These are phyloP conservation scores for Talaromyces amestolkiae DNA, from an alignment of 2,329 filamentous ascomycete species.

Conservation along the genomic window DNA sequence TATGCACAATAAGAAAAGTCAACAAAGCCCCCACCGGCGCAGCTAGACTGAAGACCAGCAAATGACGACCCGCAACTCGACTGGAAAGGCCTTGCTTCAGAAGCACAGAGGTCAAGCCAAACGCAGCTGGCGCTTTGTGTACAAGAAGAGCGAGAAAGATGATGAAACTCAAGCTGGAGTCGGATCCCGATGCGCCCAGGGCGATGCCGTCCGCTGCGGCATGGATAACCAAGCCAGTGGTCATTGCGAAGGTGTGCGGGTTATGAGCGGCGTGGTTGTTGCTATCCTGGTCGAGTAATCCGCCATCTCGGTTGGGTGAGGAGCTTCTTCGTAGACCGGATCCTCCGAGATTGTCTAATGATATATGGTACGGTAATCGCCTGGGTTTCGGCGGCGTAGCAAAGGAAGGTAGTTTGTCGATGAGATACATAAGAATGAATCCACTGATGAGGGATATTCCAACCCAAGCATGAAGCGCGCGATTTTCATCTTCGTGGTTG, in stretches of 20 bases:
- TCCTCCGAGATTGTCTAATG: constrained; percentile 74
- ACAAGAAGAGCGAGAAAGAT: constrained; percentile 97
- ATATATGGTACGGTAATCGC: constrained; percentile 77
- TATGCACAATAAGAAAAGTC: constrained; percentile 76
- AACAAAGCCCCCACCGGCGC: constrained; percentile 80
- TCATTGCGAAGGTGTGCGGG: constrained; percentile 70
- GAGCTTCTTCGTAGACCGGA: constrained; percentile 49
- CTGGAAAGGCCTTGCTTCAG: constrained; percentile 90
- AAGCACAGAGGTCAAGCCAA: constrained; percentile 85
- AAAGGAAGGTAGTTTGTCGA: constrained; percentile 79
- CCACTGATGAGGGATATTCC: constrained; percentile 82
- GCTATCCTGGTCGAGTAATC: constrained; percentile 33
- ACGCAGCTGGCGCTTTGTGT: constrained; percentile 93
- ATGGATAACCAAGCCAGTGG: constrained; percentile 92
- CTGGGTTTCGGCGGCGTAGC: constrained; percentile 63
- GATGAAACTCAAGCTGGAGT: constrained; percentile 77
- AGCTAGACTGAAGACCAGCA: constrained; percentile 87
- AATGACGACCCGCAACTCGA: constrained; percentile 75
- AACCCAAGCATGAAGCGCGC: constrained; percentile 69
- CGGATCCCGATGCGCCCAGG: constrained; percentile 82
- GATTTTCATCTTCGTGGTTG: constrained; percentile 44
- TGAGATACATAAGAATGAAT: constrained; percentile 94
- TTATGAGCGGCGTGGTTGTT: constrained; percentile 24
- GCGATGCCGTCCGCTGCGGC: constrained; percentile 93
- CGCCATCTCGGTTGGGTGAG: constrained; percentile 41